Evolutionary conservation across 164 flowering plant genomes (phyloP).

Genomic region (Nelumbo lutea): DNA sequence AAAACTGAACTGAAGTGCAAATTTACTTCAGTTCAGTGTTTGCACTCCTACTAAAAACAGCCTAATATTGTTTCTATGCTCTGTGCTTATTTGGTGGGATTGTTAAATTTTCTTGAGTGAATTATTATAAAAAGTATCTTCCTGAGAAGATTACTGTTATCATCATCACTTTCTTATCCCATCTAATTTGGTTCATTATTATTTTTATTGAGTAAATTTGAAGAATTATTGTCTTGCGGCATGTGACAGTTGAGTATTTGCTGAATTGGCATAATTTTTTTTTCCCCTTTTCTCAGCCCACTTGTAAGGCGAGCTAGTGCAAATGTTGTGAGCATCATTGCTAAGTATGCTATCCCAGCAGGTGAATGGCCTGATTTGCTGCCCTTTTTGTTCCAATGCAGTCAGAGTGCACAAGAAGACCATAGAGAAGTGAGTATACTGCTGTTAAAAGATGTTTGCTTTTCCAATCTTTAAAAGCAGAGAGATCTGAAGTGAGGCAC

Average conservation of each 20-base stretch:
- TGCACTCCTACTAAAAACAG: no score
- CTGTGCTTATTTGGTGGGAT: not conserved
- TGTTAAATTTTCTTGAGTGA: not conserved
- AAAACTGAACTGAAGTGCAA: no score
- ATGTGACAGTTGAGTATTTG: no score
- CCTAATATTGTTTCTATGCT: not conserved
- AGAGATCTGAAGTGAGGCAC: no score
- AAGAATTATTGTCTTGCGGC: no score
- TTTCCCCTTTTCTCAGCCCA: slow-evolving; percentile 46
- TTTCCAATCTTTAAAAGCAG: no score
- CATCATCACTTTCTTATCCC: no score
- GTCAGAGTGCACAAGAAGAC: slow-evolving; percentile 89
- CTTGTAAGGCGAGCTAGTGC: slow-evolving; percentile 96
- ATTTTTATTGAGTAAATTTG: no score
- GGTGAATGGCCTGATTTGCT: slow-evolving; percentile 96
- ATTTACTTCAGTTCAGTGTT: no score
- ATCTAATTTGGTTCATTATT: no score
- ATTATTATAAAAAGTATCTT: not conserved
- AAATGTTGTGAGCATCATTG: slow-evolving; percentile 88
- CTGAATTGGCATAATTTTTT: not conserved
- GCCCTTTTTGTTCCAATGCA: slow-evolving; percentile 89
- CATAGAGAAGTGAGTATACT: slow-evolving; percentile 70
- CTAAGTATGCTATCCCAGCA: slow-evolving; percentile 90
- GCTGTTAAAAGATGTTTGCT: no score
- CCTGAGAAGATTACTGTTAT: no score